A percentile compares a stretch with the other conserved stretches of the same genome.
phyloP scores from a whole-genome alignment of 768 basidiomycete genomes.

The Rhodotorula diobovata region DNA sequence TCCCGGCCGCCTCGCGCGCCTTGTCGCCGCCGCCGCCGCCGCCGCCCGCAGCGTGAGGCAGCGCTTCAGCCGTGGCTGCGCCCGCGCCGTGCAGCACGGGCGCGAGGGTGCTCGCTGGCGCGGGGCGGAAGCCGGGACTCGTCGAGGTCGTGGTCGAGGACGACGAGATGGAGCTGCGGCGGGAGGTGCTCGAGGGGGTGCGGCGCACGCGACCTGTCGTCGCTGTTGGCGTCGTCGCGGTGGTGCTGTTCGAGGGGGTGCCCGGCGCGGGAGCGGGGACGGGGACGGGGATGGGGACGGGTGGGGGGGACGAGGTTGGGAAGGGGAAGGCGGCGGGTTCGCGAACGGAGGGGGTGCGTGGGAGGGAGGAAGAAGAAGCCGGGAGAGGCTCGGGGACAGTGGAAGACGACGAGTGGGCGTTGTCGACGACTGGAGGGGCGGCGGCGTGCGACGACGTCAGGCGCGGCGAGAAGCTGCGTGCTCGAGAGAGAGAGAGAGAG shows the following conservation, averaged over 20 bases:
- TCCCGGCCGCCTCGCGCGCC: too few species aligned
- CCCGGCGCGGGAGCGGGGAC: not conserved
- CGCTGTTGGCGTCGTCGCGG: too few species aligned
- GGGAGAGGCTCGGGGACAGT: too few species aligned
- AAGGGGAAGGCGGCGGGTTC: not conserved
- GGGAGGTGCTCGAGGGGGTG: slow-evolving; percentile 1
- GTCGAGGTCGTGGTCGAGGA: not conserved
- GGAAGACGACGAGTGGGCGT: too few species aligned
- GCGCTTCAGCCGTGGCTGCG: not conserved
- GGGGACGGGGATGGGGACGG: not conserved
- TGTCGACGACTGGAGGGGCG: too few species aligned
- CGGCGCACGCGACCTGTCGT: not conserved
- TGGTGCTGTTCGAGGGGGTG: too few species aligned
- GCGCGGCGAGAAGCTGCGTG: too few species aligned
- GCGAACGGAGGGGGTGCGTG: not conserved
- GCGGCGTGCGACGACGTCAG: too few species aligned
- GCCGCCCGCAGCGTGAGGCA: not conserved
- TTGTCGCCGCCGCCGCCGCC: not conserved
- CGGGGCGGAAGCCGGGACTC: not conserved
- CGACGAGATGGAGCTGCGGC: slow-evolving; percentile 9
- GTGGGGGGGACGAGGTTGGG: not conserved
- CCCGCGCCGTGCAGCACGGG: not conserved
- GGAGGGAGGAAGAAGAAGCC: not conserved
- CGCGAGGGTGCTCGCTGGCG: not conserved
- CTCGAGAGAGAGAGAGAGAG: too few species aligned